These are phyloP conservation scores for Quercus gilva DNA, from an alignment of 306 rosid genomes.

Conservation along the genomic window DNA sequence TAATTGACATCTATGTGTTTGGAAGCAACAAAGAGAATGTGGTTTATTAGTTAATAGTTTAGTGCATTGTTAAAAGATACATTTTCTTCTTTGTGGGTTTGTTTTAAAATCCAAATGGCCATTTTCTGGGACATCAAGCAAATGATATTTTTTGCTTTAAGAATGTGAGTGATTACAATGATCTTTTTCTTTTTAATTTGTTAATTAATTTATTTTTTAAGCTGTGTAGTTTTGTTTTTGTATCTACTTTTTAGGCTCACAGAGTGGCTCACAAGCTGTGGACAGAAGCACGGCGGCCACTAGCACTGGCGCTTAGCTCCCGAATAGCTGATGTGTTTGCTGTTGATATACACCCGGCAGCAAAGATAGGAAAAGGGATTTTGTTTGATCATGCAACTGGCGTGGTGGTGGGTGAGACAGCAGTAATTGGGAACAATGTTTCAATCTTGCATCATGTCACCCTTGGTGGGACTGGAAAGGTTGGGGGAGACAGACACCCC, in stretches of 20 bases:
- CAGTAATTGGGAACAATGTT: conserved; percentile 90
- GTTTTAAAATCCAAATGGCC: too few species aligned
- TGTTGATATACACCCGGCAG: conserved; percentile 93
- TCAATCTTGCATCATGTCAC: conserved; percentile 94
- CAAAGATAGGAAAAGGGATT: conserved; percentile 77
- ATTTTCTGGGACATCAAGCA: too few species aligned
- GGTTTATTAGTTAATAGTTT: too few species aligned
- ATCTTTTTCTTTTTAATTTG: too few species aligned
- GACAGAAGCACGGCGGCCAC: conserved; percentile 70
- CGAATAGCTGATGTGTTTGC: conserved; percentile 83
- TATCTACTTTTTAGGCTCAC: conserved; percentile 51
- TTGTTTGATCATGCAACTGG: conserved; percentile 91
- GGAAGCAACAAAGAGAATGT: too few species aligned
- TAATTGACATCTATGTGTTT: too few species aligned
- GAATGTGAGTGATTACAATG: too few species aligned
- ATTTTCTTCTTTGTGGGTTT: too few species aligned
- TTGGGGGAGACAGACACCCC: conserved; percentile 87
- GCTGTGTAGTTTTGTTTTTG: neutral
- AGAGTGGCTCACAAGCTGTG: conserved; percentile 80
- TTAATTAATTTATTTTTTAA: neutral
- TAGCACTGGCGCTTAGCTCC: conserved; percentile 84
- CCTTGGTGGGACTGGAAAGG: conserved; percentile 92
- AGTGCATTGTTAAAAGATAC: too few species aligned
- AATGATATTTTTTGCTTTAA: too few species aligned
- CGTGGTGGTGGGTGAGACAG: conserved; percentile 94